Evolutionary conservation across 176 grass and related monocot genomes (phyloP), one percentile per base, ranked within the genome.

Genomic region (Cocos nucifera): DNA sequence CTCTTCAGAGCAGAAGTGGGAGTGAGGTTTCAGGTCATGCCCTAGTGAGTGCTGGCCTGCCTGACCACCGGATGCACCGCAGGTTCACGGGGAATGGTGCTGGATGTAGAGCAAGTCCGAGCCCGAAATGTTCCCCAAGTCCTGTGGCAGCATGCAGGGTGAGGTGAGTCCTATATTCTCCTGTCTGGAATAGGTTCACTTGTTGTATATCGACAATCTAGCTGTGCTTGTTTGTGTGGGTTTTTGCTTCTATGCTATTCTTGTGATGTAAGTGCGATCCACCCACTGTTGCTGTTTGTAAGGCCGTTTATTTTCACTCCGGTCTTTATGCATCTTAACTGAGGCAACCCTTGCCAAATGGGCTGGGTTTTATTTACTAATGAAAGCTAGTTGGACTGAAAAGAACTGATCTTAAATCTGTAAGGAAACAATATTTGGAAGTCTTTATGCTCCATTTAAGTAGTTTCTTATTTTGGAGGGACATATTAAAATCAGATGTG

Each of bases 121-220:
- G 73, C 17, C 61, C 76, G 14, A 91, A 88, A 61, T 98, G 87
- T 67, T 66, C 70, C 17, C 52, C 83, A 19, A 79, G 70, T 51
- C 63, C 81, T 57, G 80, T 88, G 53, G 87, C 93, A 57, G 69
- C 87, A 4, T 98, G 84, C 79, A 81, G 87, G 74, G 93, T 98
- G 35, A 67, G 84, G 73, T 98, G 87, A 92, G 68, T 22, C 53
- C 17, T 32, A 39, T 48, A 22, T n/a, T 44, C 19, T 39, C 15
- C 14, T 32, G 18, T 56, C 27, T 54, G 19, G 24, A 44, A 18
- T 32, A 20, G 52, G 26, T 15, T 8, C 6, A 15, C n/a, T 56
- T 28, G 39, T 68, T 68, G 65, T 68, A 68, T 27, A 68, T 56
- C 21, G 51, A 8, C 53, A 39, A 44, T 56, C 53, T 22, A 18